Evolutionary conservation across 306 rosid species (phyloP).

Genomic region (Pterocarpus macrocarpus): DNA sequence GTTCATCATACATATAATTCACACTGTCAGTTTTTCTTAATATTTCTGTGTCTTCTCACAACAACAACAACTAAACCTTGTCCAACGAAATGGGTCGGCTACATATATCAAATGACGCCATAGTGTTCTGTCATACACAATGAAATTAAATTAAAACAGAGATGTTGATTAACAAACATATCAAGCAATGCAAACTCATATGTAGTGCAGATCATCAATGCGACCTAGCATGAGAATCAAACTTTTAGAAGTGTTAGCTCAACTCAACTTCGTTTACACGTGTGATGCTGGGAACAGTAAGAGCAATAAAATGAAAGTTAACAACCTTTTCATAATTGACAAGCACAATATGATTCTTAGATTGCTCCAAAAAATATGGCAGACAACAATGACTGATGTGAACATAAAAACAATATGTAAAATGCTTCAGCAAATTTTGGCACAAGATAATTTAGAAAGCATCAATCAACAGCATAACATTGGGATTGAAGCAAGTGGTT

Average conservation of each 20-base stretch:
- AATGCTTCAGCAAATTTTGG: slow-evolving; percentile 24
- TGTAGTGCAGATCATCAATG: slow-evolving; percentile 28
- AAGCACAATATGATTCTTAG: slow-evolving; percentile 23
- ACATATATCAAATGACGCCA: too few species aligned
- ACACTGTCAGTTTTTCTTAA: not conserved
- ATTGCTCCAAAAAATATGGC: not conserved
- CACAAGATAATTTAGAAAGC: slow-evolving; percentile 31
- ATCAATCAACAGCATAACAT: slow-evolving; percentile 48
- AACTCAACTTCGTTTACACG: slow-evolving; percentile 37
- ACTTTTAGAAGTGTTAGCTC: slow-evolving; percentile 25
- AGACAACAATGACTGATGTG: slow-evolving; percentile 29
- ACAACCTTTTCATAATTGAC: slow-evolving; percentile 42
- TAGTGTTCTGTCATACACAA: too few species aligned
- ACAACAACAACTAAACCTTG: too few species aligned
- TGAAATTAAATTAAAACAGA: not conserved
- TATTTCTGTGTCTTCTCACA: not conserved
- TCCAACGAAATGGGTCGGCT: too few species aligned
- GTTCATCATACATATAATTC: not conserved
- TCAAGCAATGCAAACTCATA: slow-evolving; percentile 19
- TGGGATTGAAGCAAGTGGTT: slow-evolving; percentile 45
- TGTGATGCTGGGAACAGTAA: slow-evolving; percentile 17
- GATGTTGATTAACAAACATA: slow-evolving; percentile 2
- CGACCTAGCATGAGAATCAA: slow-evolving; percentile 35
- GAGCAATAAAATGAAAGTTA: slow-evolving; percentile 38
- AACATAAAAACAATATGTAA: slow-evolving; percentile 23